A percentile compares a stretch with the other conserved stretches of the same genome.
Conservation (phyloP, 495 filamentous ascomycete genomes). For the Aspergillus asperescens region DNA sequence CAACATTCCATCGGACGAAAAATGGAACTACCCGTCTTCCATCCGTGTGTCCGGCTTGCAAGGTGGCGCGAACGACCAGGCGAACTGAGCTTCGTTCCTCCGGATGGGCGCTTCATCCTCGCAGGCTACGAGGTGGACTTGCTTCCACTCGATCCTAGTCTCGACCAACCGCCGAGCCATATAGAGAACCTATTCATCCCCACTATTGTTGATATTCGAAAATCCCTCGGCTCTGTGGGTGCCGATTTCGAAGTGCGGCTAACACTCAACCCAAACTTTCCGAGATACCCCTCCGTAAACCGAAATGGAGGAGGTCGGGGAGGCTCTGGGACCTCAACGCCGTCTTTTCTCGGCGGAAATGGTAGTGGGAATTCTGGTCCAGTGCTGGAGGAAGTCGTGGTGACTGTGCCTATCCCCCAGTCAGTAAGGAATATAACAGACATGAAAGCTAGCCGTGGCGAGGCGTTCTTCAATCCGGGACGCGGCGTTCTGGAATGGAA, state of each 20-base stretch:
- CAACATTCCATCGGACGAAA: conserved; percentile 65
- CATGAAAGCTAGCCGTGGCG: conserved; percentile 75
- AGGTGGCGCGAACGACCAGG: conserved; percentile 84
- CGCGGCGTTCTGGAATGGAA: conserved; percentile 76
- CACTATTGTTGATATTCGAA: conserved; percentile 73
- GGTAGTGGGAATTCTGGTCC: conserved; percentile 51
- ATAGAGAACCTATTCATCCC: conserved; percentile 72
- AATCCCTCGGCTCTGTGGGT: conserved; percentile 63
- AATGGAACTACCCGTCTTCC: conserved; percentile 88
- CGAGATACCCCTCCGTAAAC: conserved; percentile 34
- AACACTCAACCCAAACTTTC: conserved; percentile 59
- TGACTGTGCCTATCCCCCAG: conserved; percentile 75
- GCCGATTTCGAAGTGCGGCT: conserved; percentile 88
- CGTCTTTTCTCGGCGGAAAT: conserved; percentile 53
- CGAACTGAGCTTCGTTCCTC: conserved; percentile 88
- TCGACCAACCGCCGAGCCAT: conserved; percentile 42
- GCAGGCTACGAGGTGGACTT: conserved; percentile 94
- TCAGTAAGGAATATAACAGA: conserved; percentile 83
- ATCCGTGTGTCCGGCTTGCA: conserved; percentile 85
- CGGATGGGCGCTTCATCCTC: conserved; percentile 91
- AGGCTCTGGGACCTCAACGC: conserved; percentile 53
- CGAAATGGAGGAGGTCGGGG: conserved; percentile 30
- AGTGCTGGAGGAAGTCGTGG: conserved; percentile 69
- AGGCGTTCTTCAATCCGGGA: conserved; percentile 71
- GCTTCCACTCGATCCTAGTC: conserved; percentile 54